phyloP scores from a whole-genome alignment of 176 grass and related monocot genomes.

The Melocanna baccifera region DNA sequence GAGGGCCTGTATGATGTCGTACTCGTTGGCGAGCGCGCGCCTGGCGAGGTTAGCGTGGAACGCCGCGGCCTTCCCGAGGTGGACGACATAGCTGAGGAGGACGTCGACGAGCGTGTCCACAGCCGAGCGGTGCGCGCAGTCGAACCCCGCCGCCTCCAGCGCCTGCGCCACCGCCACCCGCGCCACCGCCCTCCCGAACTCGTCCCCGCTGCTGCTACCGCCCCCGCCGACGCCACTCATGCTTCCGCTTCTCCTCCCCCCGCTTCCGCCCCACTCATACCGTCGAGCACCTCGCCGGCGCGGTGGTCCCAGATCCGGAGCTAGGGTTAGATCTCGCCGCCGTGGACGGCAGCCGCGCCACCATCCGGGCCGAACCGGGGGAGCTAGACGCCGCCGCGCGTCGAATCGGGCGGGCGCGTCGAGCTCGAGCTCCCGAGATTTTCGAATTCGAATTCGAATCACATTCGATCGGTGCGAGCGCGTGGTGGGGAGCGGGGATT shows the following conservation, averaged over 20 bases:
- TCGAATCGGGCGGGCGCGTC: conserved; percentile 15
- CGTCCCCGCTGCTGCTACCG: conserved; percentile 37
- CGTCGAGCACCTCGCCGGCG: conserved; percentile 42
- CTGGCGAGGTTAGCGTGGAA: conserved; percentile 72
- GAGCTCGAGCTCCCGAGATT: background rate
- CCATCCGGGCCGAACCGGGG: background rate
- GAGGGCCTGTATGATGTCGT: conserved; percentile 72
- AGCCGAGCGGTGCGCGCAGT: conserved; percentile 56
- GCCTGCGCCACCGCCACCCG: conserved; percentile 65
- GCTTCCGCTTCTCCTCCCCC: conserved; percentile 15
- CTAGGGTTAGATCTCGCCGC: conserved; percentile 47
- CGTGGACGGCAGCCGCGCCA: background rate
- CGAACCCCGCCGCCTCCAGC: conserved; percentile 62
- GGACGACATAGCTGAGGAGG: conserved; percentile 58
- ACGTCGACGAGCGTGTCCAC: conserved; percentile 70
- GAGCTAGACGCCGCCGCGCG: background rate
- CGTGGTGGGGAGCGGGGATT: background rate
- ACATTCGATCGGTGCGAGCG: background rate
- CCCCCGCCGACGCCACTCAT: conserved; percentile 25
- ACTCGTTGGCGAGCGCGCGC: conserved; percentile 62
- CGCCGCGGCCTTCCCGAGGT: conserved; percentile 57
- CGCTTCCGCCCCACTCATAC: conserved; percentile 25
- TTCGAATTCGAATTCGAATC: conserved; percentile 18
- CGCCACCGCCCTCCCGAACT: conserved; percentile 62
- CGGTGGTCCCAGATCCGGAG: conserved; percentile 54